A percentile compares a stretch with the other conserved stretches of the same genome.
Evolutionary conservation across 192 early-diverging fungal species (phyloP).

Genomic region (Chytriomyces confervae): DNA sequence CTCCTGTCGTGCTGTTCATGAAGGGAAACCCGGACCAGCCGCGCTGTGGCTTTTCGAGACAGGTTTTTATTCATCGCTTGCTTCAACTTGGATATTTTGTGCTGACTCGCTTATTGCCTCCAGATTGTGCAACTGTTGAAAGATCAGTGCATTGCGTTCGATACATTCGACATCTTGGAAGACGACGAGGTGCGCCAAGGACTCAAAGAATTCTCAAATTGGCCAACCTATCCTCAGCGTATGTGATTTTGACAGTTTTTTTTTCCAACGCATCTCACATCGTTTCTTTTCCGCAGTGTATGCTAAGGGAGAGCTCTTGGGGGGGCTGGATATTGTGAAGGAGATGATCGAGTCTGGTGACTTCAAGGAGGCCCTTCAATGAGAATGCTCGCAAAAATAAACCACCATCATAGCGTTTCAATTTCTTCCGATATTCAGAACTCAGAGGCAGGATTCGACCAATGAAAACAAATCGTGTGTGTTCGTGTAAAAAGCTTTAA

Average conservation of each 20-base stretch:
- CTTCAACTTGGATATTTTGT: background rate
- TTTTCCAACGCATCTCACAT: slow-evolving; percentile 4
- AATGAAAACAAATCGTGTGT: too few relatives aligned
- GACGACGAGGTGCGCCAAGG: slow-evolving; percentile 66
- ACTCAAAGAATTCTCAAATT: slow-evolving; percentile 57
- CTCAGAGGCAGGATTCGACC: too few relatives aligned
- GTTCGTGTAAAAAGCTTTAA: too few relatives aligned
- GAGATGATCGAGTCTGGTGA: slow-evolving; percentile 77
- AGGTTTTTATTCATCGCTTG: slow-evolving; percentile 18
- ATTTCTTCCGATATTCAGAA: background rate
- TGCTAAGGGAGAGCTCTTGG: slow-evolving; percentile 87
- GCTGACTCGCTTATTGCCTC: background rate
- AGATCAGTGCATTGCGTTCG: slow-evolving; percentile 49
- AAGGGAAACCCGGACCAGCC: slow-evolving; percentile 89
- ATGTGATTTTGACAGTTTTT: slow-evolving; percentile 10
- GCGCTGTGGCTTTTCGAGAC: slow-evolving; percentile 88
- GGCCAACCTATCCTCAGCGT: slow-evolving; percentile 65
- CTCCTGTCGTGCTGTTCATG: slow-evolving; percentile 77
- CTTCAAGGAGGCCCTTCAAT: slow-evolving; percentile 20
- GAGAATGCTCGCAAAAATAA: background rate
- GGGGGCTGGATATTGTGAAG: slow-evolving; percentile 93
- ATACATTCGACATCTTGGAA: slow-evolving; percentile 59
- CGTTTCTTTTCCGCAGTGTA: slow-evolving; percentile 59
- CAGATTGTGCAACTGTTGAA: slow-evolving; percentile 44
- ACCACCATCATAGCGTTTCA: background rate